phyloP scores from a whole-genome alignment of 2,329 filamentous ascomycete genomes.

The Lecanosticta acicola region DNA sequence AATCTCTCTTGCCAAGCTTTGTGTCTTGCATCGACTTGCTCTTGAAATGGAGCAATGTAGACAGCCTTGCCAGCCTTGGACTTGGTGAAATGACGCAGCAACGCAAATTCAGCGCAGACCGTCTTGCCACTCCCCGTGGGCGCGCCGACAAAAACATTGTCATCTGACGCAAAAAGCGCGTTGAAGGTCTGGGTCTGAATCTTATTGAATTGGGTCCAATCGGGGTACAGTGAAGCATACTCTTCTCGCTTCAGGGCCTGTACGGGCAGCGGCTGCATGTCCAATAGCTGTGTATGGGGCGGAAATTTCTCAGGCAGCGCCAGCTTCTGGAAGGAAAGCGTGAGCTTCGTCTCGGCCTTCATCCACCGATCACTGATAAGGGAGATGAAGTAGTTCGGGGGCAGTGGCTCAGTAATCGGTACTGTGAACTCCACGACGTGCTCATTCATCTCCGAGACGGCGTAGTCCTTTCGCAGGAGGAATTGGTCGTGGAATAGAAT shows the following conservation, averaged over 20 bases:
- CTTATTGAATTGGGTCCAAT: slow-evolving; percentile 89
- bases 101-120: slow-evolving; percentile 88
- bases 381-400: slow-evolving; percentile 96
- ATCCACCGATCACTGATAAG: slow-evolving; percentile 96
- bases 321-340: slow-evolving; percentile 91
- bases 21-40: slow-evolving; percentile 74
- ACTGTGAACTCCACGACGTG: slow-evolving; percentile 95
- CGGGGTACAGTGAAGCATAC: slow-evolving; percentile 72
- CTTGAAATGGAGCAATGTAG: slow-evolving; percentile 91
- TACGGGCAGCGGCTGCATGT: slow-evolving; percentile 85
- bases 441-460: slow-evolving; percentile 77
- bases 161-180: slow-evolving; percentile 80
- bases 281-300: slow-evolving; percentile 83
- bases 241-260: slow-evolving; percentile 82
- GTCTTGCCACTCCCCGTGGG: slow-evolving; percentile 95
- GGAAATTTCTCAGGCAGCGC: slow-evolving; percentile 94
- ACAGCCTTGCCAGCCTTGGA: slow-evolving; percentile 70
- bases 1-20: slow-evolving; percentile 83
- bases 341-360: slow-evolving; percentile 89
- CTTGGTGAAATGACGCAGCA: slow-evolving; percentile 81
- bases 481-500: slow-evolving; percentile 95
- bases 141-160: slow-evolving; percentile 90
- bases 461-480: slow-evolving; percentile 83
- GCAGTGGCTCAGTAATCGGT: slow-evolving; percentile 94
- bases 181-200: slow-evolving; percentile 98